phyloP scores from a whole-genome alignment of 805 yeast genomes.

The Limtongia smithiae region DNA sequence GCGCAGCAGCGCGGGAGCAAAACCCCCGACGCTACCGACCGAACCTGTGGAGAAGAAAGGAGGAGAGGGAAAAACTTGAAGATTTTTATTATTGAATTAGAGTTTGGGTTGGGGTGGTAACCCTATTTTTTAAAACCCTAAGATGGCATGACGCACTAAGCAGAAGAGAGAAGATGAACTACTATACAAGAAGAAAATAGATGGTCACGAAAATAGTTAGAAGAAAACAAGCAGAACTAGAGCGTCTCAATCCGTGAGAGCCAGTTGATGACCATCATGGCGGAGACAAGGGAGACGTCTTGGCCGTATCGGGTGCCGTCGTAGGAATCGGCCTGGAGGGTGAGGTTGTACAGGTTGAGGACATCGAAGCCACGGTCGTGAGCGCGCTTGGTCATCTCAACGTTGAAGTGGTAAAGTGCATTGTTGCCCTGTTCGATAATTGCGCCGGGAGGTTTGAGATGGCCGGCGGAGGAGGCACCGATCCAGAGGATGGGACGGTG shows the following conservation, averaged over 20 bases:
- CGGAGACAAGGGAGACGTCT: slow-evolving; percentile 21
- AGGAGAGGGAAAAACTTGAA: background rate
- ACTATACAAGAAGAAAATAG: background rate
- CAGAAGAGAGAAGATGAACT: background rate
- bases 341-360: slow-evolving; percentile 22
- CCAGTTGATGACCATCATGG: slow-evolving; percentile 29
- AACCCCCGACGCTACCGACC: slow-evolving; percentile 16
- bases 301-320: slow-evolving; percentile 28
- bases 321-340: slow-evolving; percentile 26
- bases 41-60: slow-evolving; percentile 8
- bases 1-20: slow-evolving; percentile 13
- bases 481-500: slow-evolving; percentile 29
- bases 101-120: too few relatives aligned
- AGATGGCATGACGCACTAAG: background rate
- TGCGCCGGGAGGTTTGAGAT: slow-evolving; percentile 28
- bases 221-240: slow-evolving; percentile 1
- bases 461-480: slow-evolving; percentile 29
- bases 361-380: slow-evolving; percentile 22
- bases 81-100: too few relatives aligned
- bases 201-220: too few relatives aligned
- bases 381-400: slow-evolving; percentile 26
- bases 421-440: slow-evolving; percentile 29
- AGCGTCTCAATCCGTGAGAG: slow-evolving; percentile 24
- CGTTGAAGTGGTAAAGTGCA: slow-evolving; percentile 23
- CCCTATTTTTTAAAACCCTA: background rate